Percentiles rank a stretch among this genome's conserved stretches.
Conservation (phyloP, 495 filamentous ascomycete genomes). For the Aspergillus cavernicola region DNA sequence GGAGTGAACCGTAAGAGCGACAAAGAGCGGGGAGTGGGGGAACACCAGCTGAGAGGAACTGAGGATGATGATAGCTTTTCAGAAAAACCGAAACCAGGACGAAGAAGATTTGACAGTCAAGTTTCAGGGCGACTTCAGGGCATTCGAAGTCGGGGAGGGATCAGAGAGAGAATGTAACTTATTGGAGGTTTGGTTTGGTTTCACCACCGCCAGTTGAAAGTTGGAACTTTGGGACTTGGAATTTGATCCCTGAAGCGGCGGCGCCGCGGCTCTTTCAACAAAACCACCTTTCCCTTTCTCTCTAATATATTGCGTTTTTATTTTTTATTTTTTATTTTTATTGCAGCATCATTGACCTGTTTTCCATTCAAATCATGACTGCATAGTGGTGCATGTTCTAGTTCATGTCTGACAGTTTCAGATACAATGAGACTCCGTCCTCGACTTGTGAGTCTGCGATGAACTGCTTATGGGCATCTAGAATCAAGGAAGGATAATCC, state of each 20-base stretch:
- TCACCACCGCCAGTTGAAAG: constrained; percentile 16
- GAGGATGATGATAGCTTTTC: not conserved
- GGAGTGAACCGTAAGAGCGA: not conserved
- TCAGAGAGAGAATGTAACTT: too few species aligned
- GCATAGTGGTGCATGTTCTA: not conserved
- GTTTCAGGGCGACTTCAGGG: not conserved
- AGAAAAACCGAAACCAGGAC: not conserved
- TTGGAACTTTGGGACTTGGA: too few species aligned
- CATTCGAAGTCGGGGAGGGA: constrained; percentile 1
- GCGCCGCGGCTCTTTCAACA: constrained; percentile 9
- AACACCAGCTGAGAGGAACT: not conserved
- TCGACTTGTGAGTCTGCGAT: not conserved
- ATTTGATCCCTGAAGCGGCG: constrained; percentile 10
- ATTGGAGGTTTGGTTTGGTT: constrained; percentile 6
- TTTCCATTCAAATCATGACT: not conserved
- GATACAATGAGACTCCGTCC: not conserved
- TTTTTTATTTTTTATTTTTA: not conserved
- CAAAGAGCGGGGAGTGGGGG: not conserved
- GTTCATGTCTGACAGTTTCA: not conserved
- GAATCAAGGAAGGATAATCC: not conserved
- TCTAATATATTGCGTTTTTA: not conserved
- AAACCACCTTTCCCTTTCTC: not conserved
- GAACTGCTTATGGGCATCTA: constrained; percentile 5
- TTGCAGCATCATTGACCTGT: not conserved
- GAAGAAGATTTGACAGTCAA: not conserved